phyloP scores from a whole-genome alignment of 1,139 yeast species.

The Debaryomyces coudertii region DNA sequence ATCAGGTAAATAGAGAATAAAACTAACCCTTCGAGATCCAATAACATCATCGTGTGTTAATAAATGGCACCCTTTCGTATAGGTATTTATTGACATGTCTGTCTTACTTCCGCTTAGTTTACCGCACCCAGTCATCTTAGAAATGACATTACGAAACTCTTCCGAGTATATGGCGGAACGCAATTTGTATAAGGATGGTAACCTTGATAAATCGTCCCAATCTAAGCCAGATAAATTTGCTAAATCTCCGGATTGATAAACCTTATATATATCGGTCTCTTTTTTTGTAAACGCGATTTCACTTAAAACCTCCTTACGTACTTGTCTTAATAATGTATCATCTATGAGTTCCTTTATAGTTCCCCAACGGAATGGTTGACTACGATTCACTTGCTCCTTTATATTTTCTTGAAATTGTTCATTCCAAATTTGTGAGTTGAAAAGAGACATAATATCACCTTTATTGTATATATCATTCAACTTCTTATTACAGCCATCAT shows the following conservation, averaged over 20 bases:
- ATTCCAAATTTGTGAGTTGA: slow-evolving; percentile 60
- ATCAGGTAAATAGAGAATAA: slow-evolving; percentile 88
- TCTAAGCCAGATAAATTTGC: slow-evolving; percentile 89
- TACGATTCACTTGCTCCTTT: slow-evolving; percentile 43
- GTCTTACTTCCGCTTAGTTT: slow-evolving; percentile 86
- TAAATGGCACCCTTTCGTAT: slow-evolving; percentile 90
- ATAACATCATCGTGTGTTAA: slow-evolving; percentile 97
- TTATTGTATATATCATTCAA: slow-evolving; percentile 27
- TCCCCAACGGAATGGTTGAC: slow-evolving; percentile 90
- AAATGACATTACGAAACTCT: slow-evolving; percentile 78
- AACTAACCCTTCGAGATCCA: slow-evolving; percentile 91
- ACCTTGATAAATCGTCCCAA: slow-evolving; percentile 69
- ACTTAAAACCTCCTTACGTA: slow-evolving; percentile 78
- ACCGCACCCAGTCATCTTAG: slow-evolving; percentile 86
- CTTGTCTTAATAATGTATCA: slow-evolving; percentile 74
- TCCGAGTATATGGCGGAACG: slow-evolving; percentile 87
- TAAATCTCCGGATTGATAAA: slow-evolving; percentile 91
- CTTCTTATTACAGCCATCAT: slow-evolving; percentile 20
- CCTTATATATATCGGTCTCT: slow-evolving; percentile 96
- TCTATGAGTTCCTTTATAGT: slow-evolving; percentile 72
- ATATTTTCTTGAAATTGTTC: slow-evolving; percentile 44
- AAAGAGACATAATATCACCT: slow-evolving; percentile 49
- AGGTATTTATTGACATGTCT: slow-evolving; percentile 90
- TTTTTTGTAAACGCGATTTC: slow-evolving; percentile 90
- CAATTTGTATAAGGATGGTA: slow-evolving; percentile 74